phyloP scores from a whole-genome alignment of 2,329 filamentous ascomycete genomes.

The Aspergillus felis region DNA sequence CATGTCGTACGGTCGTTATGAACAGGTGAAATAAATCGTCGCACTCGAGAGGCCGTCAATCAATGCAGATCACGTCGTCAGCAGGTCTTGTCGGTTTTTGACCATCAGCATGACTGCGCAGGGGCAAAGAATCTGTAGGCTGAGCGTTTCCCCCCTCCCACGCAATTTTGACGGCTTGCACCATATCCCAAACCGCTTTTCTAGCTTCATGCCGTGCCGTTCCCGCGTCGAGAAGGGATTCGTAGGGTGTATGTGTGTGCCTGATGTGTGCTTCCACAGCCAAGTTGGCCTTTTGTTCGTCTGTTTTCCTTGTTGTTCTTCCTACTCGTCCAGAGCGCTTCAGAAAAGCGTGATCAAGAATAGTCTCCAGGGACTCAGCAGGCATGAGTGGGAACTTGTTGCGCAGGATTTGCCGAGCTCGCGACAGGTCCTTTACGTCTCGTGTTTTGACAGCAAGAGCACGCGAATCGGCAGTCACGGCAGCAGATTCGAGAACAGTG shows the following conservation, averaged over 20 bases:
- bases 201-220: slow-evolving; percentile 26
- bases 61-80: not conserved
- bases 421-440: slow-evolving; percentile 28
- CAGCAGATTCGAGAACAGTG: slow-evolving; percentile 36
- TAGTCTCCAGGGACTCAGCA: slow-evolving; percentile 21
- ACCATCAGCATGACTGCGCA: not conserved
- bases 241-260: slow-evolving; percentile 41
- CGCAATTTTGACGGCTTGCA: slow-evolving; percentile 24
- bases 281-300: slow-evolving; percentile 33
- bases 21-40: not conserved
- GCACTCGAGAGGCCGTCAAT: not conserved
- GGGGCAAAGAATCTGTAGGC: not conserved
- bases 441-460: slow-evolving; percentile 36
- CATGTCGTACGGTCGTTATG: not conserved
- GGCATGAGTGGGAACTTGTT: slow-evolving; percentile 39
- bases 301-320: slow-evolving; percentile 27
- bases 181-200: slow-evolving; percentile 26
- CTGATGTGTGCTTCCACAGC: slow-evolving; percentile 44
- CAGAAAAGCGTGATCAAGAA: slow-evolving; percentile 39
- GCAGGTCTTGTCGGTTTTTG: not conserved
- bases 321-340: slow-evolving; percentile 41
- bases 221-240: slow-evolving; percentile 28
- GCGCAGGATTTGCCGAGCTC: slow-evolving; percentile 24
- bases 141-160: slow-evolving; percentile 25
- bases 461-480: slow-evolving; percentile 39